Conservation (phyloP, 2,329 filamentous ascomycete species). For the Scorias spongiosa region DNA sequence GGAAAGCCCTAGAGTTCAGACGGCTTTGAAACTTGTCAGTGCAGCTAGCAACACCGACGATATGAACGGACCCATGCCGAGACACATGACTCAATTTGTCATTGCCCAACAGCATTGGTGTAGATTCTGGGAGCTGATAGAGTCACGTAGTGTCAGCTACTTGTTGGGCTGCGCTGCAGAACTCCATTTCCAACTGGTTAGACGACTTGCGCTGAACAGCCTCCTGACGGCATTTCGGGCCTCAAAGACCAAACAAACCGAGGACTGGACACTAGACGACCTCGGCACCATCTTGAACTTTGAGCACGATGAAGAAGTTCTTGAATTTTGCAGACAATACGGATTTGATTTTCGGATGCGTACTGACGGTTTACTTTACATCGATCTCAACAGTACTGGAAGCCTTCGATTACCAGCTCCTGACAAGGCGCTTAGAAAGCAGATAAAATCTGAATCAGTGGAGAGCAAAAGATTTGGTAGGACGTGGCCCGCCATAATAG, state of each 20-base stretch:
- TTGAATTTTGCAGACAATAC: slow-evolving; percentile 38
- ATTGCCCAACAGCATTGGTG: slow-evolving; percentile 44
- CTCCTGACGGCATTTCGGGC: neutral
- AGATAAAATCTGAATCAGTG: slow-evolving; percentile 30
- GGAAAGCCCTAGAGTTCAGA: slow-evolving; percentile 37
- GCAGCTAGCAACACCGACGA: slow-evolving; percentile 39
- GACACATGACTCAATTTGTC: slow-evolving; percentile 29
- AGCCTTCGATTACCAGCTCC: neutral
- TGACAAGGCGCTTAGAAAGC: slow-evolving; percentile 10
- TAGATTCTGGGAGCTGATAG: slow-evolving; percentile 41
- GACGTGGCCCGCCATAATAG: slow-evolving; percentile 40
- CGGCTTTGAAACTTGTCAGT: slow-evolving; percentile 41
- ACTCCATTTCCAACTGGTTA: slow-evolving; percentile 44
- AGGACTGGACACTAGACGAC: slow-evolving; percentile 42
- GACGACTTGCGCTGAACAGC: slow-evolving; percentile 37
- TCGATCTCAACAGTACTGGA: neutral
- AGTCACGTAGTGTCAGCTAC: slow-evolving; percentile 41
- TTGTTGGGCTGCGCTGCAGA: slow-evolving; percentile 50
- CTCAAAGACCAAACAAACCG: slow-evolving; percentile 20
- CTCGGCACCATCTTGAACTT: slow-evolving; percentile 39
- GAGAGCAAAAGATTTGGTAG: slow-evolving; percentile 43
- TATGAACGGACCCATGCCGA: slow-evolving; percentile 35
- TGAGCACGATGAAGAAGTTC: slow-evolving; percentile 39
- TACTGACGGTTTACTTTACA: slow-evolving; percentile 24
- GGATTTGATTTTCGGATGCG: slow-evolving; percentile 35